A percentile compares a stretch with the other conserved stretches of the same genome.
Evolutionary conservation across 2,329 filamentous ascomycete species (phyloP).

Genomic region (Hansfordia pulvinata): DNA sequence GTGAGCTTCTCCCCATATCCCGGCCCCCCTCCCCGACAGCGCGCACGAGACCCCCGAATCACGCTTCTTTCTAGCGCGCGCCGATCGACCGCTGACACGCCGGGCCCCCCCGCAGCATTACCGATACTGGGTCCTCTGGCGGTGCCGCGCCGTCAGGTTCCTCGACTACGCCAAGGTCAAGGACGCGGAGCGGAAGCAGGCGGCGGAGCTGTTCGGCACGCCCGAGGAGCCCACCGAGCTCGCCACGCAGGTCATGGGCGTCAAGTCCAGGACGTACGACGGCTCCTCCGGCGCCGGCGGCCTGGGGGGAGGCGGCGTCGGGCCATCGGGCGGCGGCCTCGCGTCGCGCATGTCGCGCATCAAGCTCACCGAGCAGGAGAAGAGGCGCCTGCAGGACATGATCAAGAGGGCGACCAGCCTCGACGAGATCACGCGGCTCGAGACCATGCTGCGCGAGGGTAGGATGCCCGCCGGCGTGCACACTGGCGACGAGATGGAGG

Average conservation of each 20-base stretch:
- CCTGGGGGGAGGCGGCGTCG: no score
- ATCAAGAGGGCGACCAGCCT: slow-evolving; percentile 82
- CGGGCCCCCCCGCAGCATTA: slow-evolving; percentile 51
- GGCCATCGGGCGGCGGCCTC: slow-evolving; percentile 13
- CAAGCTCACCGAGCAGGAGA: slow-evolving; percentile 80
- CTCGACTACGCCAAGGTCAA: slow-evolving; percentile 90
- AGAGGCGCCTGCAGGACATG: slow-evolving; percentile 69
- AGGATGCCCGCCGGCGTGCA: slow-evolving; percentile 60
- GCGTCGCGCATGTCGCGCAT: slow-evolving; percentile 59
- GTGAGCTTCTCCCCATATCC: slow-evolving; percentile 32
- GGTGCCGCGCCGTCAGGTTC: slow-evolving; percentile 72
- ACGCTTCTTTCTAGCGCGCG: no score
- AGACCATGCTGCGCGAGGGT: slow-evolving; percentile 87
- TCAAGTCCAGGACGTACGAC: slow-evolving; percentile 68
- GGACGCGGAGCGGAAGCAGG: slow-evolving; percentile 65
- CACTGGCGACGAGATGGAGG: slow-evolving; percentile 45
- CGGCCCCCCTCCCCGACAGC: not conserved
- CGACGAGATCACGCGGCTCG: slow-evolving; percentile 77
- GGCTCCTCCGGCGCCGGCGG: slow-evolving; percentile 24
- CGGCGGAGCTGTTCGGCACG: slow-evolving; percentile 73
- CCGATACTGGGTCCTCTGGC: slow-evolving; percentile 82
- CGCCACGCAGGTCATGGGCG: slow-evolving; percentile 71
- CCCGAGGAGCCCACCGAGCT: slow-evolving; percentile 64
- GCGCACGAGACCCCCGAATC: no score
- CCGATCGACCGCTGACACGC: not conserved